phyloP scores from a whole-genome alignment of 352 stramenopile genomes.

The Discostella stelligera region DNA sequence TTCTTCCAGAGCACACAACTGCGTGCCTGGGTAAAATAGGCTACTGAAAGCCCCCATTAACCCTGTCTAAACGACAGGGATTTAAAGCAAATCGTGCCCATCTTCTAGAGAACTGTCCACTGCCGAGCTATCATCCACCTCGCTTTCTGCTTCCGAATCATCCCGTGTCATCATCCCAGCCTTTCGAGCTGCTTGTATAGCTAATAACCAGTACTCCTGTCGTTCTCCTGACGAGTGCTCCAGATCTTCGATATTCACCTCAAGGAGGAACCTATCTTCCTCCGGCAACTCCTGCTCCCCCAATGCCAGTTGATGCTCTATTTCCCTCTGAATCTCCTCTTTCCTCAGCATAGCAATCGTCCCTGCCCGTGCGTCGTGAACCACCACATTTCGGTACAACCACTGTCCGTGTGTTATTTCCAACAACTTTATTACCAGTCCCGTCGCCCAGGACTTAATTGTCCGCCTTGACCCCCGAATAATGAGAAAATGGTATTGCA shows the following conservation, averaged over 20 bases:
- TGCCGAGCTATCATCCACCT: too few species aligned
- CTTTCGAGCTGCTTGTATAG: conserved; percentile 11
- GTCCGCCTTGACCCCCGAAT: too few species aligned
- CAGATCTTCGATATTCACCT: conserved; percentile 2
- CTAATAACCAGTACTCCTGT: conserved; percentile 10
- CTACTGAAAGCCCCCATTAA: too few species aligned
- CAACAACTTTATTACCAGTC: background rate
- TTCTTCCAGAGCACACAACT: too few species aligned
- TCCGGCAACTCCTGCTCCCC: background rate
- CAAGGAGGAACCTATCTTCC: conserved; percentile 5
- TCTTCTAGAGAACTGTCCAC: too few species aligned
- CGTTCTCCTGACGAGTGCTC: background rate
- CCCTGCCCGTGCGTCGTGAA: background rate
- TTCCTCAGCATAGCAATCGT: background rate
- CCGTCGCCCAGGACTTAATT: background rate
- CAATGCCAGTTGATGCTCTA: background rate
- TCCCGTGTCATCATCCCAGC: background rate
- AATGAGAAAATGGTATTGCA: too few species aligned
- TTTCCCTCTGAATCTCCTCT: background rate
- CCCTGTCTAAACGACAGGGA: too few species aligned
- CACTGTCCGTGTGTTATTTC: conserved; percentile 5
- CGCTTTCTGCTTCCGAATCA: too few species aligned
- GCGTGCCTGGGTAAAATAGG: too few species aligned
- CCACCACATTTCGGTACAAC: background rate
- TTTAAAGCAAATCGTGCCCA: too few species aligned